These are phyloP conservation scores for Fistulinella prunicolor DNA, from an alignment of 768 basidiomycete genomes.

Conservation along the genomic window DNA sequence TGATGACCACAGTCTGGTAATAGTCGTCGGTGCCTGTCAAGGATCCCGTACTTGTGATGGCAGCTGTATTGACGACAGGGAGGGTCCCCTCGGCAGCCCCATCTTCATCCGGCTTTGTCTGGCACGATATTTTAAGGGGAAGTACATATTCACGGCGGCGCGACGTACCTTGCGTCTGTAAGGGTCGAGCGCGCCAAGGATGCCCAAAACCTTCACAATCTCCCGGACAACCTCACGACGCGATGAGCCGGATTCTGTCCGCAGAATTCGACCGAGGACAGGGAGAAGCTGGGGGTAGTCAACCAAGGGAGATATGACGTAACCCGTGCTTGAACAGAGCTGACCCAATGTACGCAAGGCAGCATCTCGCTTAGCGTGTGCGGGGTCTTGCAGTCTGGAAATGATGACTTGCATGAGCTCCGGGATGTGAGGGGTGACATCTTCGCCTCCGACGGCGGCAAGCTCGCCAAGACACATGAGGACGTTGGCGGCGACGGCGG, in stretches of 20 bases:
- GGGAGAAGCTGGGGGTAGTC: constrained; percentile 91
- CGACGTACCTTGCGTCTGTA: constrained; percentile 82
- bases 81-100: constrained; percentile 55
- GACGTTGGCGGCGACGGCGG: constrained; percentile 88
- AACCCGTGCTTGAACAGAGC: constrained; percentile 92
- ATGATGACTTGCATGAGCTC: constrained; percentile 91
- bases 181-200: constrained; percentile 93
- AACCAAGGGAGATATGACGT: constrained; percentile 86
- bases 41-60: constrained; percentile 58
- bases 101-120: constrained; percentile 67
- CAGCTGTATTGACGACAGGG: constrained; percentile 65
- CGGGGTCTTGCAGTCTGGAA: constrained; percentile 83
- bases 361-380: constrained; percentile 86
- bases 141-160: neutral
- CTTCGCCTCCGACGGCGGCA: constrained; percentile 90
- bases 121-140: constrained; percentile 8
- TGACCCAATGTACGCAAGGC: constrained; percentile 93
- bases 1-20: constrained; percentile 95
- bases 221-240: constrained; percentile 91
- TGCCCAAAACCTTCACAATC: constrained; percentile 92
- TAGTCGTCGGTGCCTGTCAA: constrained; percentile 84
- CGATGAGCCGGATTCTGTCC: constrained; percentile 72
- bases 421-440: constrained; percentile 76
- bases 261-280: constrained; percentile 77
- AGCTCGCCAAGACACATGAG: constrained; percentile 94